Conservation (phyloP, 2,329 filamentous ascomycete species). For the Fusarium sp. region DNA sequence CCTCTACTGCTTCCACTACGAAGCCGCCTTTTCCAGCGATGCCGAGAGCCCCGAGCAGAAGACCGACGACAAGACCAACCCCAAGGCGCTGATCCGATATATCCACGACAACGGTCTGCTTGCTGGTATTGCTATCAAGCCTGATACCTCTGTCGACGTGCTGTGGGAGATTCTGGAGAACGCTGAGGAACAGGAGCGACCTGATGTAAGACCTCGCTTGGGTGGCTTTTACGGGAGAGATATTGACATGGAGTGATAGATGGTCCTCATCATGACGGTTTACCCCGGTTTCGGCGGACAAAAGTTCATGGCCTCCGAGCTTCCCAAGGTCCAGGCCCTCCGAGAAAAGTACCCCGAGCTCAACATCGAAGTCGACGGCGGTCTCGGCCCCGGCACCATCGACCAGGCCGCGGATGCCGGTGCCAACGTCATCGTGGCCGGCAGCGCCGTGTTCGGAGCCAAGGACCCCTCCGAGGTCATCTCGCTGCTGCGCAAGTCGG, state of each 20-base stretch:
- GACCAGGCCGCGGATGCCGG: slow-evolving; percentile 95
- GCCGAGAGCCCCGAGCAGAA: slow-evolving; percentile 81
- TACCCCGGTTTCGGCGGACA: slow-evolving; percentile 97
- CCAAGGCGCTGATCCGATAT: slow-evolving; percentile 86
- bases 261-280: slow-evolving; percentile 99
- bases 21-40: slow-evolving; percentile 90
- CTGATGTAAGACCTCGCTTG: slow-evolving; percentile 77
- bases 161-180: slow-evolving; percentile 90
- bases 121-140: slow-evolving; percentile 96
- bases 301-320: slow-evolving; percentile 96
- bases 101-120: slow-evolving; percentile 91
- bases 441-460: slow-evolving; percentile 94
- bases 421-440: slow-evolving; percentile 97
- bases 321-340: slow-evolving; percentile 91
- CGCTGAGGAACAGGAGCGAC: slow-evolving; percentile 77
- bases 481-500: slow-evolving; percentile 79
- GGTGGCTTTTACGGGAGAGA: not conserved
- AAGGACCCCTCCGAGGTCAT: slow-evolving; percentile 91
- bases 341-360: slow-evolving; percentile 87
- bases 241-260: slow-evolving; percentile 65
- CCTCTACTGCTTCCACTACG: slow-evolving; percentile 99
- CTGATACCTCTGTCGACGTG: slow-evolving; percentile 89
- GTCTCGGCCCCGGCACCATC: slow-evolving; percentile 87
- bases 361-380: slow-evolving; percentile 98
- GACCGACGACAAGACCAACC: slow-evolving; percentile 79